A percentile compares a stretch with the other conserved stretches of the same genome.
Evolutionary conservation across 2,329 filamentous ascomycete genomes (phyloP).

Genomic region (Exophiala aquamarina): DNA sequence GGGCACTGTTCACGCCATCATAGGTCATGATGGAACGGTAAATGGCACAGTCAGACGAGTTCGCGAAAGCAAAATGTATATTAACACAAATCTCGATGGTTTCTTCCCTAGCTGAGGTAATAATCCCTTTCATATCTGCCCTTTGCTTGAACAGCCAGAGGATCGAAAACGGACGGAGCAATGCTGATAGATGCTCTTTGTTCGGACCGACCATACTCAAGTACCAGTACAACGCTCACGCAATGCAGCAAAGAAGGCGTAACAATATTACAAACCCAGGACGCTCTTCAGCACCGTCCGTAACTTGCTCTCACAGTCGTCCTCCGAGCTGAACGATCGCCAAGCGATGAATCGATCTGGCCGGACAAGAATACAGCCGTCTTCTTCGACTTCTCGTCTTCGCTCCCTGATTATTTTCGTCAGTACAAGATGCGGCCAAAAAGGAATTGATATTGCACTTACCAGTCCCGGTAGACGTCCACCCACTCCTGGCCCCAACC

Average conservation of each 20-base stretch:
- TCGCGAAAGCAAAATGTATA: too few species aligned
- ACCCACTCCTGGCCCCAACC: slow-evolving; percentile 61
- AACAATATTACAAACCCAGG: slow-evolving; percentile 13
- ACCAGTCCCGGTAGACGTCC: slow-evolving; percentile 64
- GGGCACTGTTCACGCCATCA: slow-evolving; percentile 17
- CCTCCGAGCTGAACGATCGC: slow-evolving; percentile 35
- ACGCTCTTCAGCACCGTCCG: slow-evolving; percentile 15
- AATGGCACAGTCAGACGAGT: too few species aligned
- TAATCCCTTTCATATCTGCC: too few species aligned
- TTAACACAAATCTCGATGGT: too few species aligned
- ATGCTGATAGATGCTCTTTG: too few species aligned
- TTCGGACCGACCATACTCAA: too few species aligned
- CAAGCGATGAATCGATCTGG: slow-evolving; percentile 62
- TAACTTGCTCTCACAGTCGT: slow-evolving; percentile 18
- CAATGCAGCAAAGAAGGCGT: too few species aligned
- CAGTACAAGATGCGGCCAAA: background rate
- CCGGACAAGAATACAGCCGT: slow-evolving; percentile 58
- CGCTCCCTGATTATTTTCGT: slow-evolving; percentile 31
- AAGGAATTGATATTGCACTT: slow-evolving; percentile 1
- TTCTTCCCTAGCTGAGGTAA: too few species aligned
- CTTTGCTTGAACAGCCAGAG: too few species aligned
- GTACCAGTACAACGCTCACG: too few species aligned
- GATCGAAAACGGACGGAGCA: too few species aligned
- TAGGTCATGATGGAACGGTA: background rate
- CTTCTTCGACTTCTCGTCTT: slow-evolving; percentile 55